Conservation (phyloP, 805 yeast species). For the Maudiozyma turicensis region DNA sequence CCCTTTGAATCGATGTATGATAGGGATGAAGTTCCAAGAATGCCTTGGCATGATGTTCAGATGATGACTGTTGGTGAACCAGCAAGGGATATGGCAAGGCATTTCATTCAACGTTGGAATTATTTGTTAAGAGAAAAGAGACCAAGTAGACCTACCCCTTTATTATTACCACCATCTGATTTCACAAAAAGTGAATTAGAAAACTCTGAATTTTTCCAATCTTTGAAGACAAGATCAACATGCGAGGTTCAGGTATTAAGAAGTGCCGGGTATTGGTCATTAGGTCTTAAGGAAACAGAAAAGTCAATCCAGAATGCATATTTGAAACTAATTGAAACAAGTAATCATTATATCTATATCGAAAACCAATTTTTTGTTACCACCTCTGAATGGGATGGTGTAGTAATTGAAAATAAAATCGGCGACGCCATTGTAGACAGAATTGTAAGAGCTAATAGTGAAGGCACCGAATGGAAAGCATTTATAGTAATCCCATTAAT, state of each 20-base stretch:
- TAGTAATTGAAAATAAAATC: conserved; percentile 72
- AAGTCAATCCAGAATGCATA: conserved; percentile 90
- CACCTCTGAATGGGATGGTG: conserved; percentile 78
- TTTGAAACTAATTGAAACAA: conserved; percentile 77
- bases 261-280: conserved; percentile 88
- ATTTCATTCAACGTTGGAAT: conserved; percentile 97
- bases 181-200: conserved; percentile 62
- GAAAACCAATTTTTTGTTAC: conserved; percentile 95
- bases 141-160: conserved; percentile 88
- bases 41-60: conserved; percentile 99
- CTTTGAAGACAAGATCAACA: conserved; percentile 53
- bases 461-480: conserved; percentile 78
- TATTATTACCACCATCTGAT: conserved; percentile 87
- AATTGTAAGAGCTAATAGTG: conserved; percentile 76
- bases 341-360: conserved; percentile 86
- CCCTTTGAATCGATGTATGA: conserved; percentile 93
- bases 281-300: conserved; percentile 78
- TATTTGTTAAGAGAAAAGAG: conserved; percentile 84
- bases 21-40: conserved; percentile 69
- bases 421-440: conserved; percentile 96
- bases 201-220: conserved; percentile 35
- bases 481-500: conserved; percentile 84
- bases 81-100: conserved; percentile 87
- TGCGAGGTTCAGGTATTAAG: conserved; percentile 88
- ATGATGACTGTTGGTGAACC: conserved; percentile 92